Conservation (phyloP, 1,284 basidiomycete species). For the Puccinia coronata region DNA sequence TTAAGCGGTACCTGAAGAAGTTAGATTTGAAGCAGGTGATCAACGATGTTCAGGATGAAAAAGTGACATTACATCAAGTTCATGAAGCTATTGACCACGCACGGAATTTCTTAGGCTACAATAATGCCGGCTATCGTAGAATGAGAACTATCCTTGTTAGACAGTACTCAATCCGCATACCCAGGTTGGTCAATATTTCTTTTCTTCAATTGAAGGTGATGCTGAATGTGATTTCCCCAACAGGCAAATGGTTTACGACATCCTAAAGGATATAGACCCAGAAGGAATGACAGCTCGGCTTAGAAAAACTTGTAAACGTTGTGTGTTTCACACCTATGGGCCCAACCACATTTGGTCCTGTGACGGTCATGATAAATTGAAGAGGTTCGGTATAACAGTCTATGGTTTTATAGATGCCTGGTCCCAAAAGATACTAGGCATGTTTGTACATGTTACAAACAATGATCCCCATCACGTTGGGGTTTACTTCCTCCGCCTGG, state of each 20-base stretch:
- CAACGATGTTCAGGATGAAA: not conserved
- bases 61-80: not conserved
- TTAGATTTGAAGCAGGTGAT: not conserved
- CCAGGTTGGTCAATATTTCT: not conserved
- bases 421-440: not conserved
- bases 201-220: not conserved
- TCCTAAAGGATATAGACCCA: not conserved
- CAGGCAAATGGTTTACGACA: not conserved
- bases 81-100: not conserved
- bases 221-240: not conserved
- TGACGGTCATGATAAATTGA: conserved; percentile 8
- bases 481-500: conserved; percentile 6
- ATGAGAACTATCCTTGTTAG: not conserved
- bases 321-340: not conserved
- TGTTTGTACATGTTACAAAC: conserved; percentile 12
- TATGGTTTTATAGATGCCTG: conserved; percentile 10
- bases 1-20: not conserved
- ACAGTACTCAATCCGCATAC: not conserved
- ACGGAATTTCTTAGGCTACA: not conserved
- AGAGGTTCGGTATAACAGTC: not conserved
- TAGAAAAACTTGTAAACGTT: not conserved
- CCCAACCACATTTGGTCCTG: not conserved
- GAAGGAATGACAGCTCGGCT: not conserved
- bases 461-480: conserved; percentile 19
- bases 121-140: not conserved